A percentile compares a stretch with the other conserved stretches of the same genome.
phyloP scores from a whole-genome alignment of 2,329 filamentous ascomycete species.

The Venturiaceae sp. region DNA sequence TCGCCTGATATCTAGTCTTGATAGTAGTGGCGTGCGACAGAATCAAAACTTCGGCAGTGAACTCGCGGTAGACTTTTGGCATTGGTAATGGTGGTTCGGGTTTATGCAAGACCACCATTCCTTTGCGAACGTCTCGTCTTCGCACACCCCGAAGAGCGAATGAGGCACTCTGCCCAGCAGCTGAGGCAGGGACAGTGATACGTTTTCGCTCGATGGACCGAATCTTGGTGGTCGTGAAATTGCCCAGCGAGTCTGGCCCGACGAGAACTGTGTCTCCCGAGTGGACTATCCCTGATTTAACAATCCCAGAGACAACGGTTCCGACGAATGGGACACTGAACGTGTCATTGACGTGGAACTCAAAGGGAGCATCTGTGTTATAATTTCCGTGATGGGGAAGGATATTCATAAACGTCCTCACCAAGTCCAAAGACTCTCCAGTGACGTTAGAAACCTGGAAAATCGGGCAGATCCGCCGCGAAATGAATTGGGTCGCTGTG shows the following conservation, averaged over 20 bases:
- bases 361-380: constrained; percentile 76
- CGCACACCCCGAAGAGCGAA: constrained; percentile 84
- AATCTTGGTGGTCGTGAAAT: constrained; percentile 79
- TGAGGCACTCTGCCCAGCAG: constrained; percentile 84
- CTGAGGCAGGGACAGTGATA: constrained; percentile 76
- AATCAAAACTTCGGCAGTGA: constrained; percentile 71
- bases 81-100: constrained; percentile 37
- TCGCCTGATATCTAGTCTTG: constrained; percentile 92
- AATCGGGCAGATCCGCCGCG: constrained; percentile 87
- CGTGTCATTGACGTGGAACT: constrained; percentile 94
- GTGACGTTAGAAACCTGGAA: constrained; percentile 99
- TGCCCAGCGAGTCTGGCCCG: constrained; percentile 81
- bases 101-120: constrained; percentile 92
- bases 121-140: constrained; percentile 88
- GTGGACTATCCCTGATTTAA: constrained; percentile 75
- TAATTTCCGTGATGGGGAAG: constrained; percentile 91
- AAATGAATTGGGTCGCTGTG: constrained; percentile 92
- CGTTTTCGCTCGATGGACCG: constrained; percentile 92
- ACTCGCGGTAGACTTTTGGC: constrained; percentile 13
- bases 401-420: constrained; percentile 89
- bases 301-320: constrained; percentile 89
- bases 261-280: constrained; percentile 83
- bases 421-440: constrained; percentile 79
- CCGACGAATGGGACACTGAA: constrained; percentile 97
- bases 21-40: constrained; percentile 95